Evolutionary conservation across 1,284 basidiomycete genomes (phyloP).

Genomic region (Leccinum fuscescens): DNA sequence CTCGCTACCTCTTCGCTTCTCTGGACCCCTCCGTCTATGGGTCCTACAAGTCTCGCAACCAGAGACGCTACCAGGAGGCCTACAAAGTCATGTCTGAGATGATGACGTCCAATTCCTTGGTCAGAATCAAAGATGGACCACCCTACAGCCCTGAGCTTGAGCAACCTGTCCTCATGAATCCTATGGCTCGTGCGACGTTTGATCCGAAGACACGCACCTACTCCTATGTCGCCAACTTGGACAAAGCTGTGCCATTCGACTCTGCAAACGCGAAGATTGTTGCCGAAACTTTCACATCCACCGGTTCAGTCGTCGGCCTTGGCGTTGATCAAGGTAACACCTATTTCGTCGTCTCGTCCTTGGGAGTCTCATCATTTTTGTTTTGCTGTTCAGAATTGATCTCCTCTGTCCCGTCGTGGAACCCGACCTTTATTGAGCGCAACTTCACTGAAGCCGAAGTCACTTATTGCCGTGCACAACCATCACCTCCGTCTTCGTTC

Average conservation of each 20-base stretch:
- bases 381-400: constrained; percentile 73
- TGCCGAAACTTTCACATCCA: constrained; percentile 49
- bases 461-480: constrained; percentile 84
- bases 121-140: constrained; percentile 93
- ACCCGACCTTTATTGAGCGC: constrained; percentile 84
- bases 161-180: constrained; percentile 87
- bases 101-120: constrained; percentile 90
- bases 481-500: constrained; percentile 87
- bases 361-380: constrained; percentile 10
- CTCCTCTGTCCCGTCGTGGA: constrained; percentile 86
- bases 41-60: constrained; percentile 73
- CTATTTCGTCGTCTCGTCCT: not conserved
- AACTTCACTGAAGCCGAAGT: constrained; percentile 94
- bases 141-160: constrained; percentile 91
- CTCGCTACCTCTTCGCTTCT: constrained; percentile 86
- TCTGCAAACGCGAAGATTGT: constrained; percentile 68
- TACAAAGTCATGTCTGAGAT: constrained; percentile 95
- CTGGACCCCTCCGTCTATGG: constrained; percentile 75
- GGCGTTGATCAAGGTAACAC: constrained; percentile 80
- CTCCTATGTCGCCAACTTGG: constrained; percentile 69
- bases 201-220: constrained; percentile 85
- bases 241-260: constrained; percentile 54
- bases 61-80: constrained; percentile 66
- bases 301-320: constrained; percentile 59
- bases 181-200: constrained; percentile 82